Evolutionary conservation across 208 protist species (phyloP), one percentile per base, ranked within the genome.

Genomic region (Herpetomonas tarakana): DNA sequence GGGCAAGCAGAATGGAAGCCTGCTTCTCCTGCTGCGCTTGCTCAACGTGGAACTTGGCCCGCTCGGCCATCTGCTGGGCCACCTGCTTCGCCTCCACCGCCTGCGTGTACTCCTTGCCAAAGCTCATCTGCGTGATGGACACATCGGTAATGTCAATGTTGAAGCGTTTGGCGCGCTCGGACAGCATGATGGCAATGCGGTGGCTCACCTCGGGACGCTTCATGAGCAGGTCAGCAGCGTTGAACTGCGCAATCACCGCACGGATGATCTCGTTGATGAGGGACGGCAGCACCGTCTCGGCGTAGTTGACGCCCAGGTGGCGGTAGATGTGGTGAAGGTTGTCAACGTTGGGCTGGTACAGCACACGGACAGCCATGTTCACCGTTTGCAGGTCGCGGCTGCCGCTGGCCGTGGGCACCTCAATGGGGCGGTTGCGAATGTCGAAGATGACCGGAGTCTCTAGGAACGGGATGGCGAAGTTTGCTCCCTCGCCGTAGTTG

Each of bases 201-300:
- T 83, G 71, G 52, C 79, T 94, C 51, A 99, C 96, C 67, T 98
- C 83, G 27, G 93, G 96, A 56, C 97, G 91, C 86, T 97, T 93
- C 30, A 95, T 98, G 60, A 99, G 94, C 7, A 99, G 84, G 78
- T 99, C 97, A 0, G 95, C 84, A 6, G 98, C 98, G 74, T 99
- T 99, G 75, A 99, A 99, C 79, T 98, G 97, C 16, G 98, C 98
- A 57, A 99, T 98, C 0, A 99, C 97, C 44, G 89, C 82, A 58
- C 99, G 99, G 58, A 99, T 93, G 44, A 99, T 98, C 79, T 99
- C 98, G 74, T 99, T 99, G 29, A 97, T 92, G 29, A 99, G 97
- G 1, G 97, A 99, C 2, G 98, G 98, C 51, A 99, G 81, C 11
- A 99, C 97, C 47, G 96, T 96, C 67, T 99, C 96, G 28, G 96